Evolutionary conservation across 768 basidiomycete species (phyloP), one percentile per base, ranked within the genome.

Genomic region (Filobasidium wieringae): DNA sequence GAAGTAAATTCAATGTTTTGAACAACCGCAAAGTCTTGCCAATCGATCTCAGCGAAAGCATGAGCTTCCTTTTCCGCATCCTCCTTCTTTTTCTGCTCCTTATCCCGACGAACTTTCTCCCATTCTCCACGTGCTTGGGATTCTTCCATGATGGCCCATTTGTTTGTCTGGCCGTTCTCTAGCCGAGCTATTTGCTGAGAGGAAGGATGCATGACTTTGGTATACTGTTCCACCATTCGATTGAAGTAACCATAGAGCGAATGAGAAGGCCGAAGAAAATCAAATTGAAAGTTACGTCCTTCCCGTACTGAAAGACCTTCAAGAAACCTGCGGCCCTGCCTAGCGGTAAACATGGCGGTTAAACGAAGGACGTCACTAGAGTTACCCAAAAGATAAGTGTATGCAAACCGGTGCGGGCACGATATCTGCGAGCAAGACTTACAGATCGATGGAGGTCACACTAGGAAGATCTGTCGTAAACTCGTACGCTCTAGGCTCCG

Each of bases 1-100:
- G 83, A 81, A 15, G 95, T 97, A 69, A 97, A 99, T 30, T 39
- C 47, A 32, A 71, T 71, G 5, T 68, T 71, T 70, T 96, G 90
- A 6, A 96, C 95, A 56, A 95, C 88, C 37, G 91, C 89, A 76
- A 95, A 97, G 71, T 97, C 95, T 68, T 99, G 90, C 95, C 95
- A 99, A 70, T 99, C 95, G 65, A 99, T 96, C 70, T 92, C 88
- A 41, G 90, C 88, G 68, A 95, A 92, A 4, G 92, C 93, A 74
- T 83, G 80, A 76, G 84, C 79, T 68, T 95, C 90, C 55, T 90
- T 90, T 66, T 93, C 93, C 66, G 87, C 83, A 64, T 97, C 88
- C 67, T 95, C 90, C 63, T 87, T 80, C 36, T 85, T 80, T 70
- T 84, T 85, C 75, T 88, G 86, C 59, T 88, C 85, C 73, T 85